A percentile compares a stretch with the other conserved stretches of the same genome.
Evolutionary conservation across 176 grass and related monocot species (phyloP).

Genomic region (Cenchrus americanus): DNA sequence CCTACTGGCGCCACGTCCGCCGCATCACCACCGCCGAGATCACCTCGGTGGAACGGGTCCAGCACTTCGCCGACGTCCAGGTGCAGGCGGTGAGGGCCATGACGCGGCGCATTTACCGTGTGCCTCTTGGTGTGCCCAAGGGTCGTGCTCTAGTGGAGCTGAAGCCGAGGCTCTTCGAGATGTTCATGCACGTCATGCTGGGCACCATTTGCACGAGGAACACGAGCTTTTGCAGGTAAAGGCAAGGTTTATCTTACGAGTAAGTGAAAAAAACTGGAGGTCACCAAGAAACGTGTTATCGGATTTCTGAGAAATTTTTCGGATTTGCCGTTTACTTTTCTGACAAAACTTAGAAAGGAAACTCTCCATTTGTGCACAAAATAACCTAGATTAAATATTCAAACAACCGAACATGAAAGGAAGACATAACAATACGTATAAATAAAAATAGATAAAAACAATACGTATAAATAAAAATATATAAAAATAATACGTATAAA

Average conservation of each 20-base stretch:
- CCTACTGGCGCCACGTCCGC: conserved; percentile 35
- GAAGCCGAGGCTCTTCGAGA: conserved; percentile 48
- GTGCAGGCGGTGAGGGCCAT: conserved; percentile 26
- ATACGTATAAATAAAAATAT: too few species aligned
- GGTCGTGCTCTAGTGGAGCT: conserved; percentile 33
- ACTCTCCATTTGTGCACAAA: too few species aligned
- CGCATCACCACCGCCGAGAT: conserved; percentile 38
- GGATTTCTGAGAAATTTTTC: too few species aligned
- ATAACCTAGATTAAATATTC: too few species aligned
- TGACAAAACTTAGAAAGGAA: too few species aligned
- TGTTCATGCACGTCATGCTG: conserved; percentile 48
- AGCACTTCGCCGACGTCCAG: conserved; percentile 18
- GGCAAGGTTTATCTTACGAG: not conserved
- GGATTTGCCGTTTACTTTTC: too few species aligned
- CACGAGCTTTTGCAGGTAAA: conserved; percentile 8
- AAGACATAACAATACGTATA: too few species aligned
- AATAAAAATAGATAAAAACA: too few species aligned
- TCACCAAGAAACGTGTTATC: too few species aligned
- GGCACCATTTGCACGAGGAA: conserved; percentile 38
- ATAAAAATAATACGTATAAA: too few species aligned
- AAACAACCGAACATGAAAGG: too few species aligned
- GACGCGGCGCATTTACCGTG: not conserved
- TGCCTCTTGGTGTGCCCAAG: not conserved
- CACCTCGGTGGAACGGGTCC: not conserved
- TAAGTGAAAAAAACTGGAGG: too few species aligned